Base-by-base conservation (phyloP, 306 rosid species). In the Castanea mollissima region DNA sequence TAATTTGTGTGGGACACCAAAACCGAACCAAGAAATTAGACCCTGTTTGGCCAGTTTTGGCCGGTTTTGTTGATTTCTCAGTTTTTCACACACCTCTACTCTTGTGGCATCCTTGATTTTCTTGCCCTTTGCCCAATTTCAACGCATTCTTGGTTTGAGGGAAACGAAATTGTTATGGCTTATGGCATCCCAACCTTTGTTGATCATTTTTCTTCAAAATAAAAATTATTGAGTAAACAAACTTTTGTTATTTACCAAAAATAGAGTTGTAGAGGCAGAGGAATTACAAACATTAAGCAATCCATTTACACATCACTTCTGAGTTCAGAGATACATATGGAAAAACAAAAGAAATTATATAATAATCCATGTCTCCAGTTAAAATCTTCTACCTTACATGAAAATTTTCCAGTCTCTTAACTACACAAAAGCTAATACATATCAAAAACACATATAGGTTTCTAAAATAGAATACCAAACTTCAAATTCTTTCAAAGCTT, bases 291-390 rank as follows among this genome's bases (percentile, higher is more conserved):
- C 88, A 81, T 81, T 76, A 82, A 82, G 75, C 83, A 69, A 57
- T 76, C 78, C 78, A 79, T 92, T 86, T 86, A 89, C 85, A 83
- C 85, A 83, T 81, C 75, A 80, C 80, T 81, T 49, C 79, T 70
- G 83, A 87, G 76, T 84, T 72, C 84, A 78, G 49, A 59, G 85
- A 67, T 57, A 74, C 88, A 84, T 62, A 67, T 34, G 79, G 46
- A 72, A 73, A 71, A 83, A 78, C 62, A 81, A 78, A 81, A 82
- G 69, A 86, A 79, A 74, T 71, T 73, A 85, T 86, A 76, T 84
- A 83, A 82, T 81, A 75, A 67, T 75, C 83, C 82, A 84, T 31
- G 71, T 79, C 72, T 78, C 86, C 89, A 76, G 89, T 72, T 77
- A 82, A 74, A 51, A 80, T 77, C 79, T 75, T 86, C 89, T 76